Conservation (phyloP, 345 rosid genomes). For the Nephelium lappaceum region DNA sequence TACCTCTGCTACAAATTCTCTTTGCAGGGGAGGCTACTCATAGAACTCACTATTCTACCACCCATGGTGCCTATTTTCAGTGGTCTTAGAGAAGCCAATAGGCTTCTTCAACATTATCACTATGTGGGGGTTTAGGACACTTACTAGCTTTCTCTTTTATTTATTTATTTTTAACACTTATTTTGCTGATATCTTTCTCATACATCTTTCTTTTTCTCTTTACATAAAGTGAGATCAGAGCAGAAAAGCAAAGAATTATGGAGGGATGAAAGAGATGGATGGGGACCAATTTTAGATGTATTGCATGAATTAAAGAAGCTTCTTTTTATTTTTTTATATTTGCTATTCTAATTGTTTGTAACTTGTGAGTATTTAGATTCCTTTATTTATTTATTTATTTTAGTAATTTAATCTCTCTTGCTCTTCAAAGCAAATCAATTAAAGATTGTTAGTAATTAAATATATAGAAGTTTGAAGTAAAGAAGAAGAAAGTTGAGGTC, state of each 20-base stretch:
- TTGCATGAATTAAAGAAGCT: slow-evolving; percentile 51
- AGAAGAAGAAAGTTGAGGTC: slow-evolving; percentile 41
- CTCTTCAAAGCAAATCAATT: slow-evolving; percentile 39
- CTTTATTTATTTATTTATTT: slow-evolving; percentile 12
- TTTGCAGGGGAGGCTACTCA: slow-evolving; percentile 99
- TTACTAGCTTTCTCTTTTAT: slow-evolving; percentile 32
- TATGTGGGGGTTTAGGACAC: slow-evolving; percentile 47
- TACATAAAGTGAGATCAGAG: slow-evolving; percentile 28
- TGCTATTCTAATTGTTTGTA: slow-evolving; percentile 25
- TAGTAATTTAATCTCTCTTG: neutral
- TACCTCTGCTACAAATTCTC: slow-evolving; percentile 60
- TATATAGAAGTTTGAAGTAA: slow-evolving; percentile 24
- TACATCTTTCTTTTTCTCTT: slow-evolving; percentile 28
- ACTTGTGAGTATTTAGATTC: slow-evolving; percentile 20
- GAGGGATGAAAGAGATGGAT: slow-evolving; percentile 37
- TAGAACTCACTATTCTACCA: slow-evolving; percentile 92
- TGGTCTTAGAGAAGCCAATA: slow-evolving; percentile 91
- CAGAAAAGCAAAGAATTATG: slow-evolving; percentile 13
- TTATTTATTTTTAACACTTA: slow-evolving; percentile 28
- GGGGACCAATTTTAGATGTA: slow-evolving; percentile 51
- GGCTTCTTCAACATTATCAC: slow-evolving; percentile 89
- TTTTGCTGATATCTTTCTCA: slow-evolving; percentile 25
- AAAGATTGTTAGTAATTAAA: slow-evolving; percentile 32
- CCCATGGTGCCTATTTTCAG: slow-evolving; percentile 98
- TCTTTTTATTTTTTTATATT: slow-evolving; percentile 33